Conservation (phyloP, 257 asterid genomes). For the Leptodermis oblonga region DNA sequence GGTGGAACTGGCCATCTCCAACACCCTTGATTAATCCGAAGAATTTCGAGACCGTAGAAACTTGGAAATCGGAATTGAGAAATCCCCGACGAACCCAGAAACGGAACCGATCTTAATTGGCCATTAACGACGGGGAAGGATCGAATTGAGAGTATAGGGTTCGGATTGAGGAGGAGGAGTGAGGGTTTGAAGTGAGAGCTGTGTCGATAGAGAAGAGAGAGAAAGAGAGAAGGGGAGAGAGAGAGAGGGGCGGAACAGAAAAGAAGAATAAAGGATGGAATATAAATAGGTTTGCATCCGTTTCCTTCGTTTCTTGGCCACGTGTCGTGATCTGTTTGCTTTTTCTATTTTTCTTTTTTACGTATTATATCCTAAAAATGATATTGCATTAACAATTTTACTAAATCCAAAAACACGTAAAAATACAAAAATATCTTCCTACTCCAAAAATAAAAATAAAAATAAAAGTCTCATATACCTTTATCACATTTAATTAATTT, state of each 20-base stretch:
- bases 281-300: slow-evolving; percentile 59
- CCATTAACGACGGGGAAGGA: background rate
- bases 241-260: slow-evolving; percentile 35
- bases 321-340: slow-evolving; percentile 25
- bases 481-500: no score
- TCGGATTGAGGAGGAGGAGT: slow-evolving; percentile 8
- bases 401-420: no score
- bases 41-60: background rate
- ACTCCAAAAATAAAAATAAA: no score
- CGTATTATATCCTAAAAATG: no score
- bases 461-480: no score
- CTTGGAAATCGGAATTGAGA: slow-evolving; percentile 6
- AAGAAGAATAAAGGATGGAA: slow-evolving; percentile 30
- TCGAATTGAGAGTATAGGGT: slow-evolving; percentile 22
- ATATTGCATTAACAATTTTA: no score
- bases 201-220: slow-evolving; percentile 1
- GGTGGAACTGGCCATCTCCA: slow-evolving; percentile 60
- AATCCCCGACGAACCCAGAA: background rate
- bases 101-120: background rate
- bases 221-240: slow-evolving; percentile 1
- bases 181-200: slow-evolving; percentile 19
- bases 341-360: background rate
- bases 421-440: no score
- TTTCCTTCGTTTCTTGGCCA: slow-evolving; percentile 22
- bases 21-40: slow-evolving; percentile 17